Base-by-base conservation (phyloP, 2,329 filamentous ascomycete species). In the Botrytis medusae region DNA sequence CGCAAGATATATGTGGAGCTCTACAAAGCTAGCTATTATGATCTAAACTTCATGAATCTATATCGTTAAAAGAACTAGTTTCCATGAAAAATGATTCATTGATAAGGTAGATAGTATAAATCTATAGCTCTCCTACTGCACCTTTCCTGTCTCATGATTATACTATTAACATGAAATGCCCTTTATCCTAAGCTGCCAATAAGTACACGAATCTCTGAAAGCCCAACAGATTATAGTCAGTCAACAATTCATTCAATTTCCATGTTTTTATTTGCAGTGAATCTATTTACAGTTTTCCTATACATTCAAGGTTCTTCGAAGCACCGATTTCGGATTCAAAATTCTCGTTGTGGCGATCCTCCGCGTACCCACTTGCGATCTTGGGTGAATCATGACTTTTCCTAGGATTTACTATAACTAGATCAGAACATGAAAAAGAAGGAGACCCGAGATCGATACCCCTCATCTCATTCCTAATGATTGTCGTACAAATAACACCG, bases 401-500 rank as follows among this genome's bases (percentile, higher is more conserved):
- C 14, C 6, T 57, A 1, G 9, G 9, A 29, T 32, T 32, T 14
- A 57, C n/a, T 57, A 57, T n/a, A 32, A 18, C n/a, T 18, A 18
- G 14, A 54, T 54, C 51, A 0, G 7, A 54, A n/a, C 14, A 8
- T 18, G 14, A n/a, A 54, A 29, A 14, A 44, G 9, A 54, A 54
- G 14, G 6, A n/a, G 9, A 29, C 18, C 5, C 3, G 14, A 18
- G 2, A 29, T 29, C n/a, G 1, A 54, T 29, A 29, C 1, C 14
- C 12, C 7, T 54, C n/a, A 29, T 16, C 9, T 6, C 6, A 29
- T 29, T 29, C n/a, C 6, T 29, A 1, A 4, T 18, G 1, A 0
- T 29, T 18, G 6, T 1, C 3, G 6, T 8, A 18, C n/a, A 54
- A 54, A 29, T 14, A 4, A 29, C 0, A 3, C 12, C 25, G 1